Base-by-base conservation (phyloP, 2,329 filamentous ascomycete species). In the Fusarium sp. region DNA sequence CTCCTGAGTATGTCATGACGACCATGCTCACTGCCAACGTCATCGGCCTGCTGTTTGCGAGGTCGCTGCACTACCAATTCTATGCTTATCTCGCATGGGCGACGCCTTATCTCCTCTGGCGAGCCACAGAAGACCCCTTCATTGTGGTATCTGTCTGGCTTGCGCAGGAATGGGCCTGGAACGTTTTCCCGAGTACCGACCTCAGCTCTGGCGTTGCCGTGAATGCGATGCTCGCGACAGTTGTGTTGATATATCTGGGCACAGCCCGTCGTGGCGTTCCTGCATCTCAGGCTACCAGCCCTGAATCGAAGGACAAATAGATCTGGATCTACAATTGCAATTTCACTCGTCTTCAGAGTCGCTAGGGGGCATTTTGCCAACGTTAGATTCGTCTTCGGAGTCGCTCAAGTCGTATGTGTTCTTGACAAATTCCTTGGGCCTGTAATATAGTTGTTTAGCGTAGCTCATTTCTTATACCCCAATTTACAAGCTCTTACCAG, bases 31-130 rank as follows among this genome's bases (percentile, higher is more conserved):
- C 90, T 13, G 91, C 93, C 68, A 91, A 94, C 71, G 84, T 89
- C 31, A 88, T 97, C 58, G 95, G 95, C 38, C 86, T 97, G 81
- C 85, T 97, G 46, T 97, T 94, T 77, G 95, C 95, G 26, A 87
- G 95, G 60, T 95, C 92, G 57, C 86, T 98, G 73, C 95, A 98
- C 82, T 98, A 97, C 84, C 95, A 98, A 77, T 98, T 98, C 84
- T 98, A 94, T 80, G 90, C 93, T 45, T 97, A 97, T 84, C 87
- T 97, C 63, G 92, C 92, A 28, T 98, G 95, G 95, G 88, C 92
- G 15, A 93, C 93, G 8, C 95, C 95, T 1, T 97, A 93, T 78
- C 84, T 98, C 67, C 86, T 97, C 53, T 98, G 94, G 94, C 88
- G 89, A 74, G 88, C 90, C 57, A 90, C 91, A 2, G 82, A 90